phyloP scores from a whole-genome alignment of 495 filamentous ascomycete genomes.

The Aspergillus panamensis region DNA sequence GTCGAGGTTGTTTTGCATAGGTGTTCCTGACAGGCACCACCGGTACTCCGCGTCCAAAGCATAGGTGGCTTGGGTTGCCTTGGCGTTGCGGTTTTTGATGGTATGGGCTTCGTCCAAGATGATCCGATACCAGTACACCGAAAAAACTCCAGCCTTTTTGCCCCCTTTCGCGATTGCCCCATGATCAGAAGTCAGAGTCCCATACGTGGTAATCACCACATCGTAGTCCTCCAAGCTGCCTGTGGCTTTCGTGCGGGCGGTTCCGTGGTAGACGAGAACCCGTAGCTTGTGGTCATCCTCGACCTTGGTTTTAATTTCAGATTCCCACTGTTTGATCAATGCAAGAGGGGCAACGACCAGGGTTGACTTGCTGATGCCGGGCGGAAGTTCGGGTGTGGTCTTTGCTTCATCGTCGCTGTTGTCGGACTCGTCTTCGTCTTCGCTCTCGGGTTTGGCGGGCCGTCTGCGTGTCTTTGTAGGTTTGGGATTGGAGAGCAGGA shows the following conservation, averaged over 20 bases:
- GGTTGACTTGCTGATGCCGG: conserved; percentile 68
- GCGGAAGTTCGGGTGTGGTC: conserved; percentile 56
- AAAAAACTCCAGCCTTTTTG: conserved; percentile 79
- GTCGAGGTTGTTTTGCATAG: conserved; percentile 97
- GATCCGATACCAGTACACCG: conserved; percentile 89
- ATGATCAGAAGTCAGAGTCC: conserved; percentile 87
- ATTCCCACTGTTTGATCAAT: conserved; percentile 96
- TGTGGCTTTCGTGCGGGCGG: conserved; percentile 73
- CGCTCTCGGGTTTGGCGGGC: conserved; percentile 6
- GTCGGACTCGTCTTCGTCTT: conserved; percentile 22
- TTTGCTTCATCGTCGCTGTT: conserved; percentile 27
- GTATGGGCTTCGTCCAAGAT: conserved; percentile 96
- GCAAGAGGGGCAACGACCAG: conserved; percentile 93
- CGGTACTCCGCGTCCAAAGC: conserved; percentile 77
- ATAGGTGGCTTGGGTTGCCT: conserved; percentile 83
- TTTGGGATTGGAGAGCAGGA: conserved; percentile 79
- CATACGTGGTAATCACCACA: conserved; percentile 96
- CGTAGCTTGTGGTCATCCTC: conserved; percentile 60
- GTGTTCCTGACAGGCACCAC: conserved; percentile 95
- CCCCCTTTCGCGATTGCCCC: conserved; percentile 58
- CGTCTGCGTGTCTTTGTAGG: conserved; percentile 48
- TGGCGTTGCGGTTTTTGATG: conserved; percentile 97
- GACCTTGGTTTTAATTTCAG: conserved; percentile 80
- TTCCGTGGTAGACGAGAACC: conserved; percentile 87
- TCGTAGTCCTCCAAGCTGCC: conserved; percentile 77